These are phyloP conservation scores for Penicillium sclerotiorum DNA, from an alignment of 2,329 filamentous ascomycete genomes.

Conservation along the genomic window DNA sequence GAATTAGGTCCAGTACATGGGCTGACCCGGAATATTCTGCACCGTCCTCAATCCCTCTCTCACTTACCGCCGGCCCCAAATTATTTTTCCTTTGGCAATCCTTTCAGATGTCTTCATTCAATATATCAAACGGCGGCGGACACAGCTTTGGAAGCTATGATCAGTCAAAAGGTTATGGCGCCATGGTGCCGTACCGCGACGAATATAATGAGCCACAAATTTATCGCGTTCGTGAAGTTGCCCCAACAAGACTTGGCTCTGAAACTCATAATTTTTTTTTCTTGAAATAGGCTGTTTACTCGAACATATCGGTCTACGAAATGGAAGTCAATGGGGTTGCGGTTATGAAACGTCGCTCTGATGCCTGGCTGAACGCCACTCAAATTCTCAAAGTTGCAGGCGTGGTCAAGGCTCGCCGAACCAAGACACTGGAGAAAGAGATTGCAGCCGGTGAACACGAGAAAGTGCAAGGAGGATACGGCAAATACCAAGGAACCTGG, in stretches of 20 bases:
- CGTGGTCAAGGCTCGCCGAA: slow-evolving; percentile 95
- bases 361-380: slow-evolving; percentile 97
- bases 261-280: not conserved
- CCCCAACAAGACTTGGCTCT: too few relatives aligned
- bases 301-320: slow-evolving; percentile 94
- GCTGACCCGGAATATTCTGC: slow-evolving; percentile 43
- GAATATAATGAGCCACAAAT: slow-evolving; percentile 48
- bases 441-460: slow-evolving; percentile 95
- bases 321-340: slow-evolving; percentile 94
- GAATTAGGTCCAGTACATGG: slow-evolving; percentile 44
- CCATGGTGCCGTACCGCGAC: slow-evolving; percentile 40
- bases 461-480: slow-evolving; percentile 97
- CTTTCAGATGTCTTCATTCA: slow-evolving; percentile 49
- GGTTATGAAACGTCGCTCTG: slow-evolving; percentile 92
- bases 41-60: slow-evolving; percentile 48
- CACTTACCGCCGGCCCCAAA: slow-evolving; percentile 51
- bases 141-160: slow-evolving; percentile 44
- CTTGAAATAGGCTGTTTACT: slow-evolving; percentile 74
- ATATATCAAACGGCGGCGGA: slow-evolving; percentile 41
- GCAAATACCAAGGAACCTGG: slow-evolving; percentile 99
- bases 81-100: too few relatives aligned
- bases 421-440: slow-evolving; percentile 97
- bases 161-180: slow-evolving; percentile 44
- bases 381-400: slow-evolving; percentile 97
- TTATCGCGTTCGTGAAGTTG: slow-evolving; percentile 45